Conservation (phyloP, 2,329 filamentous ascomycete species). For the Cercospora berteroae region DNA sequence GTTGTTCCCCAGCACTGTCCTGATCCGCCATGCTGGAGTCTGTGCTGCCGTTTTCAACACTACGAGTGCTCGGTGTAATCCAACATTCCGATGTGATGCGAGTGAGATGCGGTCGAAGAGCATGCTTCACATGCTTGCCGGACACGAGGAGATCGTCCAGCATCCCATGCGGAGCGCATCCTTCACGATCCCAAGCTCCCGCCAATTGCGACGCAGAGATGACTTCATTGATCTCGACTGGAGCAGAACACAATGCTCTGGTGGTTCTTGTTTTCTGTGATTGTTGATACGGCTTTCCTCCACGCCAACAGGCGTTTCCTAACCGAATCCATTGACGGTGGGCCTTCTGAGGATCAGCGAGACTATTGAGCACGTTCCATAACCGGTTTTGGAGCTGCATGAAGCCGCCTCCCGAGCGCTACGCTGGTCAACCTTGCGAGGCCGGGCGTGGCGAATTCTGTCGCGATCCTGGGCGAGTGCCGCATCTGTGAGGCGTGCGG, state of each 20-base stretch:
- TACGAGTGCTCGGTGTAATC: background rate
- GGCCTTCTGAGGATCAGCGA: background rate
- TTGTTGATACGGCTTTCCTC: background rate
- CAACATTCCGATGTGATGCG: background rate
- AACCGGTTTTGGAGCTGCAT: slow-evolving; percentile 7
- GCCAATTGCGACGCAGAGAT: slow-evolving; percentile 9
- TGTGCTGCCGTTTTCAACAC: background rate
- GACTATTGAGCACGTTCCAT: slow-evolving; percentile 12
- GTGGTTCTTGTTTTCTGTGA: background rate
- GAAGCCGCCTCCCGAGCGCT: slow-evolving; percentile 9
- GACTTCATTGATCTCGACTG: slow-evolving; percentile 11
- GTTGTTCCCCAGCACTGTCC: background rate
- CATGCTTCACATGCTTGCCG: slow-evolving; percentile 14
- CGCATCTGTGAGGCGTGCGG: background rate
- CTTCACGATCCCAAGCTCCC: slow-evolving; percentile 9
- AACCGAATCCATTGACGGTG: background rate
- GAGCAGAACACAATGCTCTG: background rate
- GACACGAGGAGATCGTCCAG: slow-evolving; percentile 8
- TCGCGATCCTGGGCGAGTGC: background rate
- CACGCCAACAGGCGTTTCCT: background rate
- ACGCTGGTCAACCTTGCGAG: slow-evolving; percentile 1
- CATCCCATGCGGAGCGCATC: slow-evolving; percentile 14
- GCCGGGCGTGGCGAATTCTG: background rate
- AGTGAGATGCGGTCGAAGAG: slow-evolving; percentile 2
- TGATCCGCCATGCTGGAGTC: background rate